Base-by-base conservation (phyloP, 2,329 filamentous ascomycete genomes). In the Rhytidhysteron rufulum region DNA sequence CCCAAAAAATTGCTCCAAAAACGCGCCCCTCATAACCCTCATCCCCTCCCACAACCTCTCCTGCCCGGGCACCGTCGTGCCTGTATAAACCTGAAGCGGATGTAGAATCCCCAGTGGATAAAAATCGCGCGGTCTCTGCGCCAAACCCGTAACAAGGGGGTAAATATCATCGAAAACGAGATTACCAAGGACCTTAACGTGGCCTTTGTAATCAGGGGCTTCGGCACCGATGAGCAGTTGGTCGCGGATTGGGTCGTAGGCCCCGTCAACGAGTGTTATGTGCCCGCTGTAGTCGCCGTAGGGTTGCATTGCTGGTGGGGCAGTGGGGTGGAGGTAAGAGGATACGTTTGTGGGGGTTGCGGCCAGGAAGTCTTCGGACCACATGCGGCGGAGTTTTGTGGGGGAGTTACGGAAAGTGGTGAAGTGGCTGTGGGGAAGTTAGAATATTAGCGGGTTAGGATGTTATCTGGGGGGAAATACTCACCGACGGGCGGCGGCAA, bases 401-500 rank as follows among this genome's bases (percentile, higher is more conserved):
- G 37, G 30, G 3, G 37, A 40, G n/a, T 19, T 38, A 13, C 16
- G 22, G 30, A 44, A 44, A 16, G 5, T 33, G 4, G 16, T 7
- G 15, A 44, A 44, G 17, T 44, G 42, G 4, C 38, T 44, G 16
- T 35, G 15, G 6, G 16, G 18, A 19, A 32, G 24, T 38, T 25
- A 42, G 36, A 4, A 19, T 31, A 22, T n/a, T n/a, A n/a, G n/a
- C n/a, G n/a, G n/a, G n/a, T 35, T 4, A 16, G 18, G 11, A 5
- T 34, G 21, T 5, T 3, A 4, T n/a, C 3, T 34, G 18, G 2
- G 18, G 35, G 31, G 24, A 10, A n/a, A n/a, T 22, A 25, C 38
- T 24, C 33, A 44, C 22, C 37, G 39, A 32, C 48, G 51, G 3
- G 48, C 48, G 11, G 48, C 50, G 17, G 42, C 45, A 6, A 53